A percentile compares a stretch with the other conserved stretches of the same genome.
These are phyloP conservation scores for Tolypocladium endophyticum DNA, from an alignment of 2,329 filamentous ascomycete genomes.

Conservation along the genomic window DNA sequence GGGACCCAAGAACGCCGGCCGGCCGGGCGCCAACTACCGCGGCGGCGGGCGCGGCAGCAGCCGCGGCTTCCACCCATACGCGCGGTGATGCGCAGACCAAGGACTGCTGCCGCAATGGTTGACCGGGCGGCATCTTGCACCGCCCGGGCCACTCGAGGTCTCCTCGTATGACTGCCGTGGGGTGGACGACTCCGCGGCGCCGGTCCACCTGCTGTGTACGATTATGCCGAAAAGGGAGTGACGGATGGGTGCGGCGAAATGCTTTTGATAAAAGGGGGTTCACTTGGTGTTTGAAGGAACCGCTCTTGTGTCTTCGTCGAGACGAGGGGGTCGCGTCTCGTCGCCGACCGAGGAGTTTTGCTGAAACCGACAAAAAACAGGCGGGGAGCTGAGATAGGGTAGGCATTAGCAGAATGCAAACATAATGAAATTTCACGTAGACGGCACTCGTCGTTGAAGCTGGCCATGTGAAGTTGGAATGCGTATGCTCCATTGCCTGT, in stretches of 20 bases:
- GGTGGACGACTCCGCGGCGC: neutral
- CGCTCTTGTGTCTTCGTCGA: neutral
- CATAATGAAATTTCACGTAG: neutral
- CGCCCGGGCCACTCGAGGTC: neutral
- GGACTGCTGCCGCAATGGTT: neutral
- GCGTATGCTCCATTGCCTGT: neutral
- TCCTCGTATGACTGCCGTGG: neutral
- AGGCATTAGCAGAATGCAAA: neutral
- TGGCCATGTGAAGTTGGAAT: neutral
- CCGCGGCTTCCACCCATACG: slow-evolving; percentile 74
- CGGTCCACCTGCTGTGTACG: neutral
- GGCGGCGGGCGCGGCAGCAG: slow-evolving; percentile 71
- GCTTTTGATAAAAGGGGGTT: neutral
- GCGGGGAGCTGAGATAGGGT: neutral
- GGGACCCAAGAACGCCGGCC: slow-evolving; percentile 89
- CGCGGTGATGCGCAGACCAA: slow-evolving; percentile 14
- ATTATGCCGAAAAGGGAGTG: neutral
- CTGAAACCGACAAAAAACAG: neutral
- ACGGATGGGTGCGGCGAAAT: neutral
- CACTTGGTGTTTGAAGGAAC: neutral
- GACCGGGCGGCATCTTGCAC: neutral
- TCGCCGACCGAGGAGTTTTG: neutral
- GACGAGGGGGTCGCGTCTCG: neutral
- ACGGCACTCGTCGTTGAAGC: neutral
- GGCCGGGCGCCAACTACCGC: slow-evolving; percentile 84